These are phyloP conservation scores for Colletotrichum sp. DNA, from an alignment of 2,329 filamentous ascomycete species.

Conservation along the genomic window DNA sequence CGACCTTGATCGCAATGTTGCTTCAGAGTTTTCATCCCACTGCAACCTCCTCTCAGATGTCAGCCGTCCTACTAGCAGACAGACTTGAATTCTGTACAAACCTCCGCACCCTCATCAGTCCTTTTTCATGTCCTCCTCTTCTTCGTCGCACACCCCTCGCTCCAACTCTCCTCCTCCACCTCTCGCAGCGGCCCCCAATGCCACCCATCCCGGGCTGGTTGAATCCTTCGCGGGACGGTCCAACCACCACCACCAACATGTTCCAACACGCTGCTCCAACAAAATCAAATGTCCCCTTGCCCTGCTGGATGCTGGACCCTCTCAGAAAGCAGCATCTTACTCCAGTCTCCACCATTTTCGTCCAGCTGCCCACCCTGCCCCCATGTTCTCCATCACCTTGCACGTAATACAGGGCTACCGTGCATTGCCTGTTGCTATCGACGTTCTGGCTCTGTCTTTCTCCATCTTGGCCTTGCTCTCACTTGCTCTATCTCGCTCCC, in stretches of 20 bases:
- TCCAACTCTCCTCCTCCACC: background rate
- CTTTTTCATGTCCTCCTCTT: background rate
- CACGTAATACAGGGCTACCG: background rate
- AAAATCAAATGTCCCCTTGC: background rate
- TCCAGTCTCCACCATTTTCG: background rate
- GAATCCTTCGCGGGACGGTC: conserved; percentile 11
- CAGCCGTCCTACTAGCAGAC: background rate
- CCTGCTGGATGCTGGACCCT: background rate
- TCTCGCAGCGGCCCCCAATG: conserved; percentile 15
- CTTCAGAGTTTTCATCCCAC: background rate
- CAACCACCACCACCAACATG: background rate
- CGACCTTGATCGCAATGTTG: background rate
- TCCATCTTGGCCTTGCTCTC: background rate
- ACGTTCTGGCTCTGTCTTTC: background rate
- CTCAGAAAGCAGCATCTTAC: background rate
- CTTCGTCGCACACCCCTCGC: background rate
- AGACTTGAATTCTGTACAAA: background rate
- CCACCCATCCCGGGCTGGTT: background rate
- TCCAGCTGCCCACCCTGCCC: background rate
- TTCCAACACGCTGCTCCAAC: background rate
- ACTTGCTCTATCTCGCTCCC: background rate
- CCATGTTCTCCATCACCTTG: background rate
- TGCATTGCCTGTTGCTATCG: background rate
- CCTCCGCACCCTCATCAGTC: background rate
- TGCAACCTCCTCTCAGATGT: background rate